Percentiles rank a stretch among this genome's conserved stretches.
These are phyloP conservation scores for Cladosporium phlei DNA, from an alignment of 2,329 filamentous ascomycete genomes.

Conservation along the genomic window DNA sequence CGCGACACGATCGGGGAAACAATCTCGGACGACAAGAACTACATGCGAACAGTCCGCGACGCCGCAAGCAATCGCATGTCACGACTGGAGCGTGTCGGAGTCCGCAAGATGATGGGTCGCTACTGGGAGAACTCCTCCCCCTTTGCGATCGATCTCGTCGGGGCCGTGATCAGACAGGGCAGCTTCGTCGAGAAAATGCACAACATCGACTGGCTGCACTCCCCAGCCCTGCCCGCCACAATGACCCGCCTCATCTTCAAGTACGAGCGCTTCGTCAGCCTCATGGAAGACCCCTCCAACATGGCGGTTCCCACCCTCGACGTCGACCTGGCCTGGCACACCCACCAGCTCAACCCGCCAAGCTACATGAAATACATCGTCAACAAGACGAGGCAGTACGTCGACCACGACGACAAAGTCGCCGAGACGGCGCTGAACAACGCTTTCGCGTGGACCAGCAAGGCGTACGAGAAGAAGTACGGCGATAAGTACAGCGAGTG, in stretches of 20 bases:
- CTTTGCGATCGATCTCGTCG: slow-evolving; percentile 61
- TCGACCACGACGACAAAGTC: slow-evolving; percentile 83
- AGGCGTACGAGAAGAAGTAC: slow-evolving; percentile 62
- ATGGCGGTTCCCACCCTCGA: slow-evolving; percentile 67
- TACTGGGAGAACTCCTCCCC: slow-evolving; percentile 65
- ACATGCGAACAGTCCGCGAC: slow-evolving; percentile 37
- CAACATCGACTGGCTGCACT: slow-evolving; percentile 72
- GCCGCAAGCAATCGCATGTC: slow-evolving; percentile 12
- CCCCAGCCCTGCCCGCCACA: slow-evolving; percentile 58
- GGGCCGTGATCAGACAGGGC: slow-evolving; percentile 62
- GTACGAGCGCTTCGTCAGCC: slow-evolving; percentile 58
- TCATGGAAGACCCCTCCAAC: slow-evolving; percentile 49
- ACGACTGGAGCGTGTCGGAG: slow-evolving; percentile 34
- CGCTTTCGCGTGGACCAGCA: slow-evolving; percentile 68
- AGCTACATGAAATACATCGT: slow-evolving; percentile 59
- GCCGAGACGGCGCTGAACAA: slow-evolving; percentile 60
- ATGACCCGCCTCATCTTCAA: slow-evolving; percentile 62
- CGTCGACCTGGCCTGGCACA: slow-evolving; percentile 75
- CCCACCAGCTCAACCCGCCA: slow-evolving; percentile 65
- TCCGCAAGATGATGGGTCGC: slow-evolving; percentile 64
- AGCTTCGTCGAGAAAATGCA: slow-evolving; percentile 70
- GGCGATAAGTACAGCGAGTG: slow-evolving; percentile 68
- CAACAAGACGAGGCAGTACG: slow-evolving; percentile 50
- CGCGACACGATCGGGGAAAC: slow-evolving; percentile 47
- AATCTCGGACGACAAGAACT: slow-evolving; percentile 33